phyloP scores from a whole-genome alignment of 2,329 filamentous ascomycete species.

The Verticillium alfalfae region DNA sequence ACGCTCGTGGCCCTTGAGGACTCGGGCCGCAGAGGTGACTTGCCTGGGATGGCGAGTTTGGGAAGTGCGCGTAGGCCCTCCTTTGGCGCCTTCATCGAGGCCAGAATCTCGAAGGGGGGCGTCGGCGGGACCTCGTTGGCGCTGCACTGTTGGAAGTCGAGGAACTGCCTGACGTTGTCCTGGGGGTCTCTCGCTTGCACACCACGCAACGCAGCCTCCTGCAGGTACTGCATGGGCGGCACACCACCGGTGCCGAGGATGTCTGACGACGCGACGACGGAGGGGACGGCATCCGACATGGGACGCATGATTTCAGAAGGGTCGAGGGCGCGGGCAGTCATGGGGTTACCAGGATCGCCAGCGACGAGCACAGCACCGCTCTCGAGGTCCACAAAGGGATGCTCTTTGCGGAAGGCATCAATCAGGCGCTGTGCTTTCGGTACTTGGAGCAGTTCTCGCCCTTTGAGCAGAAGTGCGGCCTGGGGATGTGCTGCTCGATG shows the following conservation, averaged over 20 bases:
- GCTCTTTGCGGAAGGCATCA: constrained; percentile 67
- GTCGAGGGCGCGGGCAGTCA: constrained; percentile 54
- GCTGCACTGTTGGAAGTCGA: constrained; percentile 71
- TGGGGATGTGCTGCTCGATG: constrained; percentile 83
- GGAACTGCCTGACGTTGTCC: constrained; percentile 88
- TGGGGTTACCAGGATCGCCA: constrained; percentile 73
- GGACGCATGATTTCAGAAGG: constrained; percentile 52
- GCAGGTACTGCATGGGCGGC: constrained; percentile 63
- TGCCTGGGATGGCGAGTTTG: constrained; percentile 54
- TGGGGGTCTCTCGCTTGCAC: constrained; percentile 74
- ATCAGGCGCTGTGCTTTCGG: constrained; percentile 75
- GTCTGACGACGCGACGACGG: constrained; percentile 86
- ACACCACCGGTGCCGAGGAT: constrained; percentile 66
- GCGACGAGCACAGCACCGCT: constrained; percentile 69
- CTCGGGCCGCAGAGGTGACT: constrained; percentile 19
- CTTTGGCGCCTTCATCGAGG: constrained; percentile 40
- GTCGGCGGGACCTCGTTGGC: constrained; percentile 58
- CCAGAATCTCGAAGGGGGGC: constrained; percentile 63
- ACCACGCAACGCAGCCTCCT: constrained; percentile 66
- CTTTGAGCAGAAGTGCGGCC: constrained; percentile 78
- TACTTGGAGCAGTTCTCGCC: constrained; percentile 82
- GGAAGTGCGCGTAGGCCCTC: constrained; percentile 53
- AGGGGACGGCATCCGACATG: constrained; percentile 70
- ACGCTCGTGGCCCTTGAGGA: constrained; percentile 21
- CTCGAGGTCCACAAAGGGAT: constrained; percentile 60